Conservation (phyloP, 257 asterid species). For the Mitragyna speciosa region DNA sequence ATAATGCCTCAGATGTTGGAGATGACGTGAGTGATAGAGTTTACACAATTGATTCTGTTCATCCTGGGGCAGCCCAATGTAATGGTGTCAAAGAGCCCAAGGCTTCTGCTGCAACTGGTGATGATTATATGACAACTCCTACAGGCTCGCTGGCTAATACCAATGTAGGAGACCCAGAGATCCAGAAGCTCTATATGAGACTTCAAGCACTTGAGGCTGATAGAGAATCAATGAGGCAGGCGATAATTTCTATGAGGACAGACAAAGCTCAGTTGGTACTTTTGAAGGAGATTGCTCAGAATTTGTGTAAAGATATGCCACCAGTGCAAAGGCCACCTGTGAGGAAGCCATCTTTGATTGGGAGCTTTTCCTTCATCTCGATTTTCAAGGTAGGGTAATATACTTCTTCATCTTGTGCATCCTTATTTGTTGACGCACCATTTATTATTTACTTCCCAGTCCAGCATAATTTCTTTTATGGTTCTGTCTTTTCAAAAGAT, state of each 20-base stretch:
- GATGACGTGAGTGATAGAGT: slow-evolving; percentile 79
- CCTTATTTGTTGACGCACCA: not conserved
- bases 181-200: slow-evolving; percentile 80
- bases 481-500: not conserved
- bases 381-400: slow-evolving; percentile 65
- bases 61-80: slow-evolving; percentile 43
- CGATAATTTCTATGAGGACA: slow-evolving; percentile 75
- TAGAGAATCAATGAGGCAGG: slow-evolving; percentile 95
- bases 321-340: slow-evolving; percentile 49
- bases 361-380: slow-evolving; percentile 53
- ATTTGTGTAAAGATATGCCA: slow-evolving; percentile 71
- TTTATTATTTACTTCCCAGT: not conserved
- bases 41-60: slow-evolving; percentile 83
- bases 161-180: slow-evolving; percentile 56
- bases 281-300: slow-evolving; percentile 94
- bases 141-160: slow-evolving; percentile 40
- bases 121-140: slow-evolving; percentile 58
- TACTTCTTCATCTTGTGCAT: slow-evolving; percentile 1
- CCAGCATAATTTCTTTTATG: not conserved
- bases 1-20: slow-evolving; percentile 53
- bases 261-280: slow-evolving; percentile 83
- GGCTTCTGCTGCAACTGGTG: slow-evolving; percentile 46
- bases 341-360: slow-evolving; percentile 48
- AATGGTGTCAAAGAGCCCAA: slow-evolving; percentile 43
- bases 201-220: slow-evolving; percentile 98